Base-by-base conservation (phyloP, 1,139 yeast genomes). In the Diutina sp. region DNA sequence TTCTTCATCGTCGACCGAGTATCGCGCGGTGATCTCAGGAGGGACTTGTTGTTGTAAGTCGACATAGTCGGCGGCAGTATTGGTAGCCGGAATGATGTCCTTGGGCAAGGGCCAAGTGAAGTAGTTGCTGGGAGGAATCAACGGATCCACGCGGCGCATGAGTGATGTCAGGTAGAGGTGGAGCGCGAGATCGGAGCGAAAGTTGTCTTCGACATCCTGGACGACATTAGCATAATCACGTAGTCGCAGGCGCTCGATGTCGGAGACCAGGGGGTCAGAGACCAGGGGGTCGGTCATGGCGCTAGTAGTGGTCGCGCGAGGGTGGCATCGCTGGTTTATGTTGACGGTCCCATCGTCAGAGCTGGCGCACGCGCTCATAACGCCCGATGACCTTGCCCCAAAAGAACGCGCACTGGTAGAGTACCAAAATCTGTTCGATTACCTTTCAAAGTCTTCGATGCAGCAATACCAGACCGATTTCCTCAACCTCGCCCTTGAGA, bases 401-500 rank as follows among this genome's bases (percentile, higher is more conserved):
- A 21, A 21, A 21, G 25, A 21, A 21, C 25, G 25, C 25, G 25
- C 25, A 3, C 25, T 21, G 25, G 25, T 21, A 21, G 25, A 21
- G 25, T 21, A 21, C 25, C 25, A 21, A 21, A 21, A 21, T 21
- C 25, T 21, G 25, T 21, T 21, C 25, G 25, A 21, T 3, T 21
- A 21, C 25, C 35, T 2, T 8, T 32, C 35, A 11, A 6, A 2
- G 9, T 32, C 35, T 8, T 32, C 35, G 35, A 32, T 47, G 51
- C 35, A 47, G 18, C 51, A 47, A 14, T 84, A 80, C 69, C 86
- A 85, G 69, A 74, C 82, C 59, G 77, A 80, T 67, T 89, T 90
- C 67, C 78, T 91, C 58, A 88, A 89, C 66, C 79, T 84, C 62
- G 96, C 98, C 32, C 76, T 90, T 61, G 87, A 85, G 64, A 81